Base-by-base conservation (phyloP, 2,329 filamentous ascomycete species). In the Claviceps quebecensis region DNA sequence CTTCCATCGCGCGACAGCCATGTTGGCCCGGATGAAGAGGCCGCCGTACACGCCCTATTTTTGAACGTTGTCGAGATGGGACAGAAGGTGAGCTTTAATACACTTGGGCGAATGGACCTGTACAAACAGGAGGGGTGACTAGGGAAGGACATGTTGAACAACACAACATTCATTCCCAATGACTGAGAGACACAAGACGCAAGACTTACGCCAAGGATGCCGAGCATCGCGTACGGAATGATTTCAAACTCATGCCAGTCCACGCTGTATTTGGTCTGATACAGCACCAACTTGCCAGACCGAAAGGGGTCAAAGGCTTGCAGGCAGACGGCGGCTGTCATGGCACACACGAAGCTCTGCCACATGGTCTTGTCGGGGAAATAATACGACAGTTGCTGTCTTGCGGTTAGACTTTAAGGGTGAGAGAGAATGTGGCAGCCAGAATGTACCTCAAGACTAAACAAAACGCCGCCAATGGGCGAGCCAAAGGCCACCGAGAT, bases 281-380 rank as follows among this genome's bases (percentile, higher is more conserved):
- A 98, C 51, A 97, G 72, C 45, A 97, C 93, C 50, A 97, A 84
- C 66, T 98, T 94, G 50, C 91, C 93, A 1, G 90, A 95, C 50
- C 93, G 81, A 65, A 97, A 96, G 4, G 93, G 93, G 64, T 98
- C 93, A 55, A 95, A 79, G 5, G 87, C 87, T 66, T 97, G 91
- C 4, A 98, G 74, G 14, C 89, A 88, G 39, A 97, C 87, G 17
- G 93, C 91, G 16, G 90, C 93, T n/a, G 95, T 87, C 90, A 97
- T 97, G 64, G 93, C 93, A 61, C 93, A 97, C 41, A 98, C 93
- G 63, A 98, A 98, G 61, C 89, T 95, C 66, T 96, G 93, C 93
- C 93, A 98, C 93, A 98, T 97, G 9, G 93, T 97, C 68, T 97
- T 97, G 69, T 97, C 91, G 0, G 93, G 91, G 59, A 97, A 97